Conservation (phyloP, 352 stramenopile genomes). For the Phytopythium helicoides region DNA sequence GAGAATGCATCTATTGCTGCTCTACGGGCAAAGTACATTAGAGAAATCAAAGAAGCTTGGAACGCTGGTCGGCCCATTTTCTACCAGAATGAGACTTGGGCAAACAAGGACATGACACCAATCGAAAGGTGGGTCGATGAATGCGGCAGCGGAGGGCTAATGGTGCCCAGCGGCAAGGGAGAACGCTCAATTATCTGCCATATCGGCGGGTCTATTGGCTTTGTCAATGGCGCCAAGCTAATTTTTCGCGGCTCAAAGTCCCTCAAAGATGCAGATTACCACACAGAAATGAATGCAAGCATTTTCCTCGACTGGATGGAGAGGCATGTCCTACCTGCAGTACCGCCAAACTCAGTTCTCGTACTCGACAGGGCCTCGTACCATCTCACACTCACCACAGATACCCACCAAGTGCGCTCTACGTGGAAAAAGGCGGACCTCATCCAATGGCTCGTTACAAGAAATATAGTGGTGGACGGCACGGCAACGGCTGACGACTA, state of each 20-base stretch:
- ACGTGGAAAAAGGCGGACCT: constrained; percentile 10
- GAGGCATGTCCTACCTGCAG: constrained; percentile 4
- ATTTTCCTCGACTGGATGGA: constrained; percentile 23
- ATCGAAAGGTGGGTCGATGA: constrained; percentile 11
- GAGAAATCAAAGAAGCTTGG: constrained; percentile 2
- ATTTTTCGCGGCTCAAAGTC: constrained; percentile 21
- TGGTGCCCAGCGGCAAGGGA: constrained; percentile 15
- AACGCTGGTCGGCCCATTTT: constrained; percentile 6
- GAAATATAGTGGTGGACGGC: not conserved
- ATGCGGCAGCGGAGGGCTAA: constrained; percentile 10
- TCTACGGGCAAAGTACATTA: constrained; percentile 10
- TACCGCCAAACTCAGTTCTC: constrained; percentile 12
- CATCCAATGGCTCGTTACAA: constrained; percentile 7
- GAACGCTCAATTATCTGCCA: constrained; percentile 21
- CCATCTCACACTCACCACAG: constrained; percentile 12
- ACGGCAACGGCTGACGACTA: not conserved
- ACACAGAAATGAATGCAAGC: constrained; percentile 24
- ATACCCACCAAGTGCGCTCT: constrained; percentile 7
- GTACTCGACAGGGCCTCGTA: constrained; percentile 22
- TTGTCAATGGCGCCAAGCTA: constrained; percentile 15
- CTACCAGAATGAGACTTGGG: constrained; percentile 19
- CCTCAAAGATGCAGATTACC: constrained; percentile 27
- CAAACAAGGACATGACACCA: constrained; percentile 16
- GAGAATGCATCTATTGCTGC: constrained; percentile 9
- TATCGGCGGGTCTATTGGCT: constrained; percentile 10